Percentiles rank a stretch among this genome's conserved stretches.
Conservation (phyloP, 1,284 basidiomycete genomes). For the Mixia osmundae region DNA sequence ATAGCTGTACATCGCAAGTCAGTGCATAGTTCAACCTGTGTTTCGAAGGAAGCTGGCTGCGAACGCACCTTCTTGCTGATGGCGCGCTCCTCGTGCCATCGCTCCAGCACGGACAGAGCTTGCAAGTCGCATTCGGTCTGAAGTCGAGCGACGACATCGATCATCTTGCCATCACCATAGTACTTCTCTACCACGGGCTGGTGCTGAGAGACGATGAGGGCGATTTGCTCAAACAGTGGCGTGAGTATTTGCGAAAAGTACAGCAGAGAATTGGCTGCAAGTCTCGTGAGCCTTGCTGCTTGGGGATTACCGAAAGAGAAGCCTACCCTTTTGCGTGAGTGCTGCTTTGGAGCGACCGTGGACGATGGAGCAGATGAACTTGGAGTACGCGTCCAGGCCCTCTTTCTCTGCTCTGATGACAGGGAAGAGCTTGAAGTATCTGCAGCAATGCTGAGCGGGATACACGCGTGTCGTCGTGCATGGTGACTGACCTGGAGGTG, state of each 20-base stretch:
- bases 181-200: conserved; percentile 95
- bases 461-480: too few species aligned
- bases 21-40: too few species aligned
- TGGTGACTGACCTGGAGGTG: conserved; percentile 12
- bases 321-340: conserved; percentile 5
- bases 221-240: conserved; percentile 78
- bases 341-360: conserved; percentile 26
- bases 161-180: conserved; percentile 72
- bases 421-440: conserved; percentile 93
- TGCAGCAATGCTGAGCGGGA: conserved; percentile 27
- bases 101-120: conserved; percentile 45
- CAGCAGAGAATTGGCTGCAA: conserved; percentile 34
- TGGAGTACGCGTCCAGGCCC: conserved; percentile 78
- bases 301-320: background rate
- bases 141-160: conserved; percentile 47
- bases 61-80: conserved; percentile 19
- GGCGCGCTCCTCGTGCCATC: conserved; percentile 71
- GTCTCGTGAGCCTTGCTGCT: conserved; percentile 7
- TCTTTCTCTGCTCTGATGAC: conserved; percentile 58
- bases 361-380: conserved; percentile 78
- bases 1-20: too few species aligned
- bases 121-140: conserved; percentile 69
- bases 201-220: conserved; percentile 88
- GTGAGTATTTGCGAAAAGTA: conserved; percentile 73
- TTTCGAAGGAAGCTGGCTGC: too few species aligned